Evolutionary conservation across 495 filamentous ascomycete species (phyloP).

Genomic region (Aspergillus bridgeri): DNA sequence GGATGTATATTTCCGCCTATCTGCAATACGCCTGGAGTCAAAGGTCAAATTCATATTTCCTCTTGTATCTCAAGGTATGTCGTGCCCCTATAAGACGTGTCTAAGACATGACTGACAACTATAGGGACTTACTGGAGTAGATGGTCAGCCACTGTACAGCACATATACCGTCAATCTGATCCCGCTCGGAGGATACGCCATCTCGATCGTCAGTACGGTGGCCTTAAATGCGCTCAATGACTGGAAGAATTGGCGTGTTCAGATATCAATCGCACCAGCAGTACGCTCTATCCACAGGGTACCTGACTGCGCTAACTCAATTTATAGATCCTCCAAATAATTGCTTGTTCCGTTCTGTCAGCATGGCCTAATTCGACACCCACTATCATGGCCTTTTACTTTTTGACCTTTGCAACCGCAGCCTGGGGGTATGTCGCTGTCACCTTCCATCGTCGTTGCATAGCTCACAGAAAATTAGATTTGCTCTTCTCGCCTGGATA

Average conservation of each 20-base stretch:
- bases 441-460: neutral
- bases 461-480: neutral
- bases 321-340: slow-evolving; percentile 8
- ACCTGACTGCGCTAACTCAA: neutral
- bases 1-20: slow-evolving; percentile 14
- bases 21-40: slow-evolving; percentile 16
- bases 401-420: slow-evolving; percentile 18
- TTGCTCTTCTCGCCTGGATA: slow-evolving; percentile 17
- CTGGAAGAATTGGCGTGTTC: slow-evolving; percentile 20
- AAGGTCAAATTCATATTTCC: slow-evolving; percentile 17
- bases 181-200: slow-evolving; percentile 41
- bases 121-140: slow-evolving; percentile 3
- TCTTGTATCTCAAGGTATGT: slow-evolving; percentile 16
- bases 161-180: slow-evolving; percentile 38
- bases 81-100: neutral
- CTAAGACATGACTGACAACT: neutral
- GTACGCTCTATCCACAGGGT: neutral
- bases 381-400: slow-evolving; percentile 17
- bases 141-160: slow-evolving; percentile 10
- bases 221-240: slow-evolving; percentile 16
- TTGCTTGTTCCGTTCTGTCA: slow-evolving; percentile 9
- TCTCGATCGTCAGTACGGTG: slow-evolving; percentile 35
- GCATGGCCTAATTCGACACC: slow-evolving; percentile 16
- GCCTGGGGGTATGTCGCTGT: slow-evolving; percentile 12
- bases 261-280: slow-evolving; percentile 11